Evolutionary conservation across 2,329 filamentous ascomycete genomes (phyloP), one percentile per base, ranked within the genome.

Genomic region (Botryotinia convoluta): DNA sequence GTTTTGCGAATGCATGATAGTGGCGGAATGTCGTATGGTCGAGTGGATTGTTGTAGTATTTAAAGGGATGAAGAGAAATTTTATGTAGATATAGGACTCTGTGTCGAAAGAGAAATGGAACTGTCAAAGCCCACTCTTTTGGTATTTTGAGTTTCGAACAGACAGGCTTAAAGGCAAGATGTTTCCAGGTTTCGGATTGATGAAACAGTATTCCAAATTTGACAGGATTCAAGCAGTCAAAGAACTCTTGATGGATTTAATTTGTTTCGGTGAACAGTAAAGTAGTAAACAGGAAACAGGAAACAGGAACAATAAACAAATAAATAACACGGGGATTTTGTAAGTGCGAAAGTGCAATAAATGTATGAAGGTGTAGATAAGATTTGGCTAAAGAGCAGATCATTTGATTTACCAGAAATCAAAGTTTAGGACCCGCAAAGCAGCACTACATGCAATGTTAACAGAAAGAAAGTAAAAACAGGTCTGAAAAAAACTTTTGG

Each of bases 351-450:
- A 54, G n/a, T 42, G 26, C 9, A 29, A 65, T 65, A 26, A 54
- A 51, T 39, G n/a, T 62, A 62, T 57, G 51, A 57, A 57, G 14
- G 51, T 57, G 3, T 57, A 57, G 51, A 39, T 62, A 62, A 62
- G 35, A 68, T 68, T 12, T 26, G 4, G 48, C 51, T 18, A 35
- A 39, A 39, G 12, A 39, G 45, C 16, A 68, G 45, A 68, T 62
- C 60, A 39, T 26, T 39, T 29, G 45, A 68, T 68, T 68, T 68
- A 54, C 64, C 64, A 68, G 26, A 68, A 67, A 68, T 68, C 45
- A 54, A 54, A 68, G 35, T n/a, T 12, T 20, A 20, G 9, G n/a
- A 68, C 45, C 20, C 5, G 45, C 45, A 48, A 29, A 29, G n/a
- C 14, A 57, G 35, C 64, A 68, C 64, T 39, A 26, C 64, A 29